Base-by-base conservation (phyloP, 2,329 filamentous ascomycete species). In the Bertia moriformis region DNA sequence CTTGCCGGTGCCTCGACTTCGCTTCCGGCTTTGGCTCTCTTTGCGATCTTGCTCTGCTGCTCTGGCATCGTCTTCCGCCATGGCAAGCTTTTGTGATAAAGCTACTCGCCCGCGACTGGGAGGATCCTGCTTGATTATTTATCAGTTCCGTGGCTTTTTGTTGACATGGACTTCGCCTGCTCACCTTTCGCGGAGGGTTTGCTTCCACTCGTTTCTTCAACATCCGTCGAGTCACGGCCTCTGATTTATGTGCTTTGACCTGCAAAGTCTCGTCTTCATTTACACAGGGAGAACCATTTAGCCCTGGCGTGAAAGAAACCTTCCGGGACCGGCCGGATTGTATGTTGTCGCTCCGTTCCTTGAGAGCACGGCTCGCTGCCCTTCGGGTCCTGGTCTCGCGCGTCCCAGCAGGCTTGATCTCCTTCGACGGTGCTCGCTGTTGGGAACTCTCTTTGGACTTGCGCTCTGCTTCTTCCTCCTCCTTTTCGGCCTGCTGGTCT, bases 21-120 rank as follows among this genome's bases (percentile, higher is more conserved):
- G 47, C 42, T 59, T 60, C 33, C 54, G 53, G 41, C 50, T 52
- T 39, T 58, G 55, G 20, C 46, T 46, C 40, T 55, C 54, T 42
- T 53, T 53, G 18, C 19, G 49, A 15, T 49, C 45, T 44, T 51
- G 49, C 41, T 56, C 55, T 7, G 57, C 58, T 22, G 52, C 55
- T 27, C 54, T 51, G 17, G 63, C 62, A 44, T 65, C 62, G 15
- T 55, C 54, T 45, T 64, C 58, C 3, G 55, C 58, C 1, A 51
- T 54, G 12, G 59, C 60, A 7, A 66, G 54, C 43, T 63, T 65
- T 42, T 65, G 57, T 4, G 54, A 41, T 4, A 65, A n/a, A n/a
- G n/a, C n/a, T n/a, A n/a, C n/a, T n/a, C n/a, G n/a, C n/a, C n/a
- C n/a, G n/a, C n/a, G n/a, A n/a, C n/a, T n/a, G n/a, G n/a, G n/a